A percentile compares a stretch with the other conserved stretches of the same genome.
Evolutionary conservation across 2,329 filamentous ascomycete genomes (phyloP).

Genomic region (Scorias spongiosa): DNA sequence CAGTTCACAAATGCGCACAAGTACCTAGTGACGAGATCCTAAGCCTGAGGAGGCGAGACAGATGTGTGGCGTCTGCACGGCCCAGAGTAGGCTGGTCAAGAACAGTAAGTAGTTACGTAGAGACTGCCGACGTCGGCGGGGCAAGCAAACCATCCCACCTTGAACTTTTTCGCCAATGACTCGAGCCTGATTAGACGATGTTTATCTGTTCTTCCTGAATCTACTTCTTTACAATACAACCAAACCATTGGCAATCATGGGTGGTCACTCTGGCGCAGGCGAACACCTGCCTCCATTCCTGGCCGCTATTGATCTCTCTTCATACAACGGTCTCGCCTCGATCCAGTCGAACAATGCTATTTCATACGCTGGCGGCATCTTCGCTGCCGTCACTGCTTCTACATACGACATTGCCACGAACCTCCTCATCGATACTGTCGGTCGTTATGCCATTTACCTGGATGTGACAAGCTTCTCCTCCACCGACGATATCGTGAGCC

Average conservation of each 20-base stretch:
- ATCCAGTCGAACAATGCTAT: conserved; percentile 37
- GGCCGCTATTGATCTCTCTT: conserved; percentile 32
- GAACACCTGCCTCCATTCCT: conserved; percentile 27
- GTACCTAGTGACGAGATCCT: too few relatives aligned
- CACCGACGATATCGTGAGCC: conserved; percentile 56
- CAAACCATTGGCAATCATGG: neutral
- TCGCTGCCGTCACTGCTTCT: conserved; percentile 34
- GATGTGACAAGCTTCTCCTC: conserved; percentile 58
- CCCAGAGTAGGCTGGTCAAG: too few relatives aligned
- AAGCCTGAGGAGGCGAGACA: too few relatives aligned
- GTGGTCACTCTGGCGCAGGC: neutral
- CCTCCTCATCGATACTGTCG: conserved; percentile 43
- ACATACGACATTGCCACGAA: conserved; percentile 30
- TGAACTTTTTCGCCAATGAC: neutral
- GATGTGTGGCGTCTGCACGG: too few relatives aligned
- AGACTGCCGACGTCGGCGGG: neutral
- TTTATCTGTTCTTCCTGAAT: neutral
- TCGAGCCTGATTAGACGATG: neutral
- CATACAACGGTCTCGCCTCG: conserved; percentile 27
- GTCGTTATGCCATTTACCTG: conserved; percentile 49
- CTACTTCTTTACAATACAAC: neutral
- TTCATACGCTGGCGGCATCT: conserved; percentile 43
- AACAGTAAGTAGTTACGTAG: too few relatives aligned
- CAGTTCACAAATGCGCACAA: too few relatives aligned
- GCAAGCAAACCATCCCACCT: neutral